A percentile compares a stretch with the other conserved stretches of the same genome.
Evolutionary conservation across 768 basidiomycete genomes (phyloP).

Genomic region (Dacryopinax spathularia): DNA sequence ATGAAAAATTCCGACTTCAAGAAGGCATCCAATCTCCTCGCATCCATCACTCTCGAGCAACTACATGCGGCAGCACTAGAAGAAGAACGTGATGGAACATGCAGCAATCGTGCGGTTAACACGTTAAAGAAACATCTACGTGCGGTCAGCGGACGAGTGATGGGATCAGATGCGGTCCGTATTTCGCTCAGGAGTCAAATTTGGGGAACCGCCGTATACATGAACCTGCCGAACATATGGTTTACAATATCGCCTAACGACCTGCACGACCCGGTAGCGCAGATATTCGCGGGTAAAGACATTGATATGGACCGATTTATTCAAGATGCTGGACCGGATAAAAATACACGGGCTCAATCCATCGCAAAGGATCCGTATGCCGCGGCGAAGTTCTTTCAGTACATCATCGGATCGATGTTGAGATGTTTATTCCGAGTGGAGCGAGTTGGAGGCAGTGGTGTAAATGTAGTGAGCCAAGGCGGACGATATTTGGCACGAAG

Average conservation of each 20-base stretch:
- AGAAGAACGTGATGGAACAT: not conserved
- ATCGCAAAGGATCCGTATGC: constrained; percentile 31
- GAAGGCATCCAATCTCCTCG: not conserved
- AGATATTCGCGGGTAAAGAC: constrained; percentile 30
- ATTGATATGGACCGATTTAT: constrained; percentile 33
- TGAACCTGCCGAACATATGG: constrained; percentile 29
- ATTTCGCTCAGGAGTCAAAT: constrained; percentile 21
- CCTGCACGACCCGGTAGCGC: constrained; percentile 31
- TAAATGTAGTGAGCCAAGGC: constrained; percentile 8
- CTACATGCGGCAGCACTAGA: not conserved
- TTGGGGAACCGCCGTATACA: constrained; percentile 24
- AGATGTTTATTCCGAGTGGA: constrained; percentile 25
- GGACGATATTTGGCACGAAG: constrained; percentile 25
- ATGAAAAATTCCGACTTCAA: not conserved
- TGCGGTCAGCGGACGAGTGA: constrained; percentile 11
- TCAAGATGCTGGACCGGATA: constrained; percentile 17
- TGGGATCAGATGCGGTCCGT: constrained; percentile 11
- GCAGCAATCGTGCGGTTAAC: not conserved
- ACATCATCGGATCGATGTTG: constrained; percentile 23
- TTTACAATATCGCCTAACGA: constrained; percentile 32
- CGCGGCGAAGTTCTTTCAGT: constrained; percentile 31
- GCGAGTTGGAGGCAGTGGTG: constrained; percentile 6
- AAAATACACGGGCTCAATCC: constrained; percentile 14
- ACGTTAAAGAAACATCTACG: constrained; percentile 11
- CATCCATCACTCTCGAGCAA: not conserved